phyloP scores from a whole-genome alignment of 345 rosid genomes.

The Sisymbrium altissimum region DNA sequence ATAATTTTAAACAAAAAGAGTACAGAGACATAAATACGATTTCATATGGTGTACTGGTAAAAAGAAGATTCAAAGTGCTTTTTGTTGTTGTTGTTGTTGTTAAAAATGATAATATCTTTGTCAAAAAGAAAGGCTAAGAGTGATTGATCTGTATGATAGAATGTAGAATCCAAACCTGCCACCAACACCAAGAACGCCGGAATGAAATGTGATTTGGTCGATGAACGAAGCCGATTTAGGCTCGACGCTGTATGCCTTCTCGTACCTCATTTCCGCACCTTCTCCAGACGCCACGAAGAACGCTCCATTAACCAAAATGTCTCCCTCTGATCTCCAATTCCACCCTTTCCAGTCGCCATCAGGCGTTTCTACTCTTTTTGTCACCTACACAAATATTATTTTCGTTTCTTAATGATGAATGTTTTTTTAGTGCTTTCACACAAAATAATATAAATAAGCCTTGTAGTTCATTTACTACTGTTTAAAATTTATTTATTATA shows the following conservation, averaged over 20 bases:
- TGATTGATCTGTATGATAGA: background rate
- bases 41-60: background rate
- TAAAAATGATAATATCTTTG: background rate
- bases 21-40: background rate
- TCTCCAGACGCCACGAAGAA: constrained; percentile 81
- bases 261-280: constrained; percentile 67
- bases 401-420: too few relatives aligned
- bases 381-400: constrained; percentile 49
- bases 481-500: too few relatives aligned
- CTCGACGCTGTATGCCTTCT: constrained; percentile 87
- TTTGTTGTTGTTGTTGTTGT: too few relatives aligned
- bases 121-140: background rate
- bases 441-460: too few relatives aligned
- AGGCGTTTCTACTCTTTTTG: constrained; percentile 79
- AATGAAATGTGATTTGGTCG: constrained; percentile 55
- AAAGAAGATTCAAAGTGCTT: constrained; percentile 7
- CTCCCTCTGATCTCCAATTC: constrained; percentile 98
- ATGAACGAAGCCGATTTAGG: constrained; percentile 80
- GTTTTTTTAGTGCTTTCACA: too few relatives aligned
- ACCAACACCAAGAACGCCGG: constrained; percentile 76
- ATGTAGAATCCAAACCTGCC: constrained; percentile 51
- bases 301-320: constrained; percentile 86
- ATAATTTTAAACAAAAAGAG: background rate
- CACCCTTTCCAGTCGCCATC: constrained; percentile 75
- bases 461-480: too few relatives aligned